Evolutionary conservation across 2,329 filamentous ascomycete genomes (phyloP).

Genomic region (Pyrenophora seminiperda): DNA sequence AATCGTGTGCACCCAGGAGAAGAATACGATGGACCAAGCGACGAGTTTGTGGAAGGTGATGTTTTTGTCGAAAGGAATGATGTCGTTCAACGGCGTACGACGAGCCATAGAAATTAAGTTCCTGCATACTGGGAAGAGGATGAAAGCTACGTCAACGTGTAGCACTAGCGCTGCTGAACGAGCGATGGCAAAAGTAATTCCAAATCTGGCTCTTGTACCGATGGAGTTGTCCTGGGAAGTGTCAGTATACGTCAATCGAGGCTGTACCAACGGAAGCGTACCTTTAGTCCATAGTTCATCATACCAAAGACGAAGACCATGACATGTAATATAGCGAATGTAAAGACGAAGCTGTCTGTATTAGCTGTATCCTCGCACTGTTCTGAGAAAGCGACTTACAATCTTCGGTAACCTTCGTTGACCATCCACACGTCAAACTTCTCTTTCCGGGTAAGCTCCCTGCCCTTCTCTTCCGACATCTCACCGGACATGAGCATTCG

Average conservation of each 20-base stretch:
- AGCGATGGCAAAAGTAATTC: slow-evolving; percentile 77
- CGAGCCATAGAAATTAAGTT: slow-evolving; percentile 81
- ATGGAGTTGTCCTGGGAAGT: slow-evolving; percentile 64
- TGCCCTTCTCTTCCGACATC: slow-evolving; percentile 75
- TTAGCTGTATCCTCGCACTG: slow-evolving; percentile 29
- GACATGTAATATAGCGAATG: slow-evolving; percentile 74
- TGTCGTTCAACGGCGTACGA: slow-evolving; percentile 81
- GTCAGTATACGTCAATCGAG: slow-evolving; percentile 11
- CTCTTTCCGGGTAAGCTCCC: slow-evolving; percentile 70
- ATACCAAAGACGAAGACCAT: slow-evolving; percentile 82
- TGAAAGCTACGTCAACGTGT: slow-evolving; percentile 79
- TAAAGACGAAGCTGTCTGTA: slow-evolving; percentile 69
- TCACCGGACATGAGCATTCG: slow-evolving; percentile 83
- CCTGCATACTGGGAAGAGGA: slow-evolving; percentile 81
- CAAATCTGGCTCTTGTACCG: slow-evolving; percentile 69
- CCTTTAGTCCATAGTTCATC: slow-evolving; percentile 77
- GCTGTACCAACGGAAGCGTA: slow-evolving; percentile 23
- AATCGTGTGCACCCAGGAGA: slow-evolving; percentile 83
- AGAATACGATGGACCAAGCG: slow-evolving; percentile 87
- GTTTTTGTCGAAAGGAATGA: slow-evolving; percentile 88
- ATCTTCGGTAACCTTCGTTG: slow-evolving; percentile 80
- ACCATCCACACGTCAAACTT: slow-evolving; percentile 88
- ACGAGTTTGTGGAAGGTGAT: slow-evolving; percentile 86
- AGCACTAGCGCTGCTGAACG: slow-evolving; percentile 76
- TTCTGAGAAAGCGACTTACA: slow-evolving; percentile 60